These are phyloP conservation scores for Boletus sp. DNA, from an alignment of 1,284 basidiomycete species.

Conservation along the genomic window DNA sequence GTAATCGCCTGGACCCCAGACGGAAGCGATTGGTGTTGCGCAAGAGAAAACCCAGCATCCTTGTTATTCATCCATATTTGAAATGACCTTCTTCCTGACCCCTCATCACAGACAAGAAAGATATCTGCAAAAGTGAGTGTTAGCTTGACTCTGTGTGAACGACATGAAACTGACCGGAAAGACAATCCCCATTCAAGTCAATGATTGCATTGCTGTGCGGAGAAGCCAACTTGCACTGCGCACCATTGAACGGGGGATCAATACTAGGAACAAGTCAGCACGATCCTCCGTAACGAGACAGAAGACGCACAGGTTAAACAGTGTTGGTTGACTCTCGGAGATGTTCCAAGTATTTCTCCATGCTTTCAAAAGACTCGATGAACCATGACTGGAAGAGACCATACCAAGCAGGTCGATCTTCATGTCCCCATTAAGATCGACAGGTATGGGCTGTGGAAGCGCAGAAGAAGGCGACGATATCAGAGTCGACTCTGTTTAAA, in stretches of 20 bases:
- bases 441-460: conserved; percentile 75
- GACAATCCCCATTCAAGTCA: conserved; percentile 93
- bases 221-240: conserved; percentile 71
- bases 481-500: conserved; percentile 32
- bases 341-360: conserved; percentile 79
- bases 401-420: conserved; percentile 84
- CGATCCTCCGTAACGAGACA: neutral
- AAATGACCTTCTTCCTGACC: conserved; percentile 54
- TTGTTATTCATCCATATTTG: conserved; percentile 94
- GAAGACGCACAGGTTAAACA: conserved; percentile 59
- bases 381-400: conserved; percentile 38
- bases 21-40: conserved; percentile 70
- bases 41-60: conserved; percentile 67
- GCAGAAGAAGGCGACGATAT: conserved; percentile 61
- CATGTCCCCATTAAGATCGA: conserved; percentile 87
- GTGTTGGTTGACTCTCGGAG: conserved; percentile 43
- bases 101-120: conserved; percentile 82
- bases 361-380: conserved; percentile 46
- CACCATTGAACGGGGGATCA: conserved; percentile 57
- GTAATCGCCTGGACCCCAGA: conserved; percentile 74
- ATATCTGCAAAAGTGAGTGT: conserved; percentile 53
- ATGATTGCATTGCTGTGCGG: conserved; percentile 96
- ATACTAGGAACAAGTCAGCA: conserved; percentile 38
- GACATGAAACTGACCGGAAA: conserved; percentile 60
- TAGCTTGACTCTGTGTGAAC: neutral